These are phyloP conservation scores for Styphnolobium japonicum DNA, from an alignment of 306 rosid species.

Conservation along the genomic window DNA sequence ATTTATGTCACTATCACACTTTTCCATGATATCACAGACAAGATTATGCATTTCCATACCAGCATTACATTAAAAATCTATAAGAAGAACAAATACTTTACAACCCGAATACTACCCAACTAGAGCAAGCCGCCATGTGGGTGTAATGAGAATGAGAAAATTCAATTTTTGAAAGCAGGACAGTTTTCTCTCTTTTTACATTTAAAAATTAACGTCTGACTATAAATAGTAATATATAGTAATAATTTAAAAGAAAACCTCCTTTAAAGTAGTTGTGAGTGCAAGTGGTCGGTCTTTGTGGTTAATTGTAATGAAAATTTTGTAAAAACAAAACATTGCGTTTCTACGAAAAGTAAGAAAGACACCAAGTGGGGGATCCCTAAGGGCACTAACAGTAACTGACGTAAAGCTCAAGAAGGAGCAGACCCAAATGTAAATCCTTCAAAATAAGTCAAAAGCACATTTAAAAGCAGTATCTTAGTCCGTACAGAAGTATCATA, in stretches of 20 bases:
- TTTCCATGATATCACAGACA: not conserved
- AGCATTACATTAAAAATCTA: not conserved
- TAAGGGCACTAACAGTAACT: not conserved
- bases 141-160: not conserved
- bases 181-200: not conserved
- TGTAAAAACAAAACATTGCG: not conserved
- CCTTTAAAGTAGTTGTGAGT: not conserved
- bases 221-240: not conserved
- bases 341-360: not conserved
- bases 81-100: not conserved
- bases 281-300: not conserved
- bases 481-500: not conserved
- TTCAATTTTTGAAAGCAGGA: not conserved
- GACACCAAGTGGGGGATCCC: not conserved
- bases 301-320: not conserved
- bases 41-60: not conserved
- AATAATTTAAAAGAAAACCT: not conserved
- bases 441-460: not conserved
- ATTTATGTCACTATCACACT: not conserved
- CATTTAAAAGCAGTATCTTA: not conserved
- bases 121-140: not conserved
- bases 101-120: not conserved
- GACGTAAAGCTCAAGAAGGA: not conserved
- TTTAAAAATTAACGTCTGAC: not conserved
- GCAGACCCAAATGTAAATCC: not conserved